phyloP scores from a whole-genome alignment of 106 monocot species.

The Hemerocallis citrina region DNA sequence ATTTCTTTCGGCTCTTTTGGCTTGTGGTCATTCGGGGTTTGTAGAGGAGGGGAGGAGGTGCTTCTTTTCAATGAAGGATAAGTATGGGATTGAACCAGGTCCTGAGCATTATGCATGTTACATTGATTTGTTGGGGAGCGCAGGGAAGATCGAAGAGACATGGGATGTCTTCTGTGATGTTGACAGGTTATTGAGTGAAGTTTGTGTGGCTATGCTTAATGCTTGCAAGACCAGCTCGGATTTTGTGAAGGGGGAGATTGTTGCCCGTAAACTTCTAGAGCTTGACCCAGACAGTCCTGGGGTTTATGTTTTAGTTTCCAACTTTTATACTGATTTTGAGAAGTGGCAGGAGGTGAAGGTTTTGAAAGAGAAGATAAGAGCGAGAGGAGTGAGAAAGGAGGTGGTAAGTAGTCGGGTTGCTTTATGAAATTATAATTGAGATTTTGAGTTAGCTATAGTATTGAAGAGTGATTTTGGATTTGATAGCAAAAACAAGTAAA shows the following conservation, averaged over 20 bases:
- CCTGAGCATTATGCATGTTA: constrained; percentile 45
- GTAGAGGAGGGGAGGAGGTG: constrained; percentile 10
- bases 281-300: constrained; percentile 28
- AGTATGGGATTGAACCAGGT: constrained; percentile 15
- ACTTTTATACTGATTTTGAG: constrained; percentile 38
- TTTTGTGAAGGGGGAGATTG: constrained; percentile 16
- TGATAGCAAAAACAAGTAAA: background rate
- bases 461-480: too few relatives aligned
- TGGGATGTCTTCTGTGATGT: constrained; percentile 27
- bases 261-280: constrained; percentile 18
- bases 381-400: constrained; percentile 30
- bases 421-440: too few relatives aligned
- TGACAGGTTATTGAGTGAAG: background rate
- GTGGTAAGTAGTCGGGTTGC: constrained; percentile 5
- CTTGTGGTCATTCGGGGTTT: constrained; percentile 36
- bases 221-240: constrained; percentile 28
- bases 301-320: constrained; percentile 33
- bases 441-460: too few relatives aligned
- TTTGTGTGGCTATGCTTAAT: constrained; percentile 34
- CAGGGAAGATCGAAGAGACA: constrained; percentile 29
- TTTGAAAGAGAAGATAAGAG: constrained; percentile 18
- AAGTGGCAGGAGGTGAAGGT: constrained; percentile 28
- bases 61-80: constrained; percentile 20
- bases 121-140: constrained; percentile 35
- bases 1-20: constrained; percentile 33